phyloP scores from a whole-genome alignment of 208 protist genomes.

The Leishmania aethiopica region DNA sequence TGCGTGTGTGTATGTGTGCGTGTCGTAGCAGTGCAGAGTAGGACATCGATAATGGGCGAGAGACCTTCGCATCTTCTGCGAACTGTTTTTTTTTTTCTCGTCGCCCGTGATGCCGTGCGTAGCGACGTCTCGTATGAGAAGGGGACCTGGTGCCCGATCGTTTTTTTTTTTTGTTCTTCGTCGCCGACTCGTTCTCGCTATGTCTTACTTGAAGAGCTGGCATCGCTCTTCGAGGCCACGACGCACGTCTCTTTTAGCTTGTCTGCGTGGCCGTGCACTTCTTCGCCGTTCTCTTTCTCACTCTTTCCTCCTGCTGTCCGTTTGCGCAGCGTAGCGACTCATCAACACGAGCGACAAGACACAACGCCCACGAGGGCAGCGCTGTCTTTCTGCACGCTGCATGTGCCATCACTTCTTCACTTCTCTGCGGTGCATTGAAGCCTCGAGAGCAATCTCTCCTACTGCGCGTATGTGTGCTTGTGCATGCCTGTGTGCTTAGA shows the following conservation, averaged over 20 bases:
- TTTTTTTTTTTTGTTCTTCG: background rate
- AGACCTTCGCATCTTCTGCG: background rate
- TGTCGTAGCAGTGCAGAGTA: background rate
- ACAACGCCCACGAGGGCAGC: background rate
- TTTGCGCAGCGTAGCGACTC: background rate
- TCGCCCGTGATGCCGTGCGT: background rate
- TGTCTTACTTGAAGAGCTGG: background rate
- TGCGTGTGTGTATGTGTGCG: background rate
- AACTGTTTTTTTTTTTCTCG: background rate
- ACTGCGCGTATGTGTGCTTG: background rate
- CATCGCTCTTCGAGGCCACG: background rate
- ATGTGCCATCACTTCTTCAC: background rate
- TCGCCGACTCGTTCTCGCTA: background rate
- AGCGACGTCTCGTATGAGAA: background rate
- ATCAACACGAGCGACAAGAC: background rate
- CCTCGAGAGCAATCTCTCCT: background rate
- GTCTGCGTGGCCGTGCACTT: background rate
- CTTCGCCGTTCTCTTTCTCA: background rate
- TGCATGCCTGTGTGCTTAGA: background rate
- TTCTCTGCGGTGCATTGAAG: background rate
- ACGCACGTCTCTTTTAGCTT: too few relatives aligned
- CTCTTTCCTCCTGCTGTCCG: background rate
- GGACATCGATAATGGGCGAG: background rate
- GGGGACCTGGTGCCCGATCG: background rate
- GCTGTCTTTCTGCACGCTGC: background rate